A percentile compares a stretch with the other conserved stretches of the same genome.
Evolutionary conservation across 139 green algal species (phyloP).

Genomic region (Picocystis salinarum): DNA sequence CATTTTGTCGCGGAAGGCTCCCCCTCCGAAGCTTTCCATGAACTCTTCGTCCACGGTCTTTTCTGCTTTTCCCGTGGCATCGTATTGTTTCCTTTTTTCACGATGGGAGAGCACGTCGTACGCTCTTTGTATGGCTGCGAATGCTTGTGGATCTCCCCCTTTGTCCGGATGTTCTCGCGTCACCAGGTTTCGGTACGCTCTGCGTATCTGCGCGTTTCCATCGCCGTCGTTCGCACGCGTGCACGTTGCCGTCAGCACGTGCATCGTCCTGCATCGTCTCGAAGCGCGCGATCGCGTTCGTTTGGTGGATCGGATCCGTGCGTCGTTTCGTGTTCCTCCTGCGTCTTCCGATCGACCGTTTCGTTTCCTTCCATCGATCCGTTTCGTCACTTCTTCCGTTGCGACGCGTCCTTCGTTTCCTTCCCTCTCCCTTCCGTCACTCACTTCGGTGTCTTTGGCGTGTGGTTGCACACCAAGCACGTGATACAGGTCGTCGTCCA

Average conservation of each 20-base stretch:
- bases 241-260: too few relatives aligned
- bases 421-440: too few relatives aligned
- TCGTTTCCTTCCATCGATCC: too few relatives aligned
- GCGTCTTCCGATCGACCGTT: too few relatives aligned
- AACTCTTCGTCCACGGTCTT: slow-evolving; percentile 58
- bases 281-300: too few relatives aligned
- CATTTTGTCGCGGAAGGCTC: slow-evolving; percentile 20
- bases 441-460: neutral
- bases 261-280: too few relatives aligned
- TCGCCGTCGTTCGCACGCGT: neutral
- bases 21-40: slow-evolving; percentile 50
- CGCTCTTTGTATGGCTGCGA: slow-evolving; percentile 26
- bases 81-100: slow-evolving; percentile 43
- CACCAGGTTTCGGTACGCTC: slow-evolving; percentile 33
- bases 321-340: too few relatives aligned
- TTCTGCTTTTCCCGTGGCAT: slow-evolving; percentile 42
- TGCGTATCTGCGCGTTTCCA: slow-evolving; percentile 22
- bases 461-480: slow-evolving; percentile 1
- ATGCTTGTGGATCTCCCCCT: slow-evolving; percentile 31
- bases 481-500: neutral
- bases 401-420: too few relatives aligned
- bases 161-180: slow-evolving; percentile 35
- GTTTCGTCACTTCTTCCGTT: too few relatives aligned
- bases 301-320: too few relatives aligned
- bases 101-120: slow-evolving; percentile 44